These are phyloP conservation scores for Lyophyllum atratum DNA, from an alignment of 768 basidiomycete species.

Conservation along the genomic window DNA sequence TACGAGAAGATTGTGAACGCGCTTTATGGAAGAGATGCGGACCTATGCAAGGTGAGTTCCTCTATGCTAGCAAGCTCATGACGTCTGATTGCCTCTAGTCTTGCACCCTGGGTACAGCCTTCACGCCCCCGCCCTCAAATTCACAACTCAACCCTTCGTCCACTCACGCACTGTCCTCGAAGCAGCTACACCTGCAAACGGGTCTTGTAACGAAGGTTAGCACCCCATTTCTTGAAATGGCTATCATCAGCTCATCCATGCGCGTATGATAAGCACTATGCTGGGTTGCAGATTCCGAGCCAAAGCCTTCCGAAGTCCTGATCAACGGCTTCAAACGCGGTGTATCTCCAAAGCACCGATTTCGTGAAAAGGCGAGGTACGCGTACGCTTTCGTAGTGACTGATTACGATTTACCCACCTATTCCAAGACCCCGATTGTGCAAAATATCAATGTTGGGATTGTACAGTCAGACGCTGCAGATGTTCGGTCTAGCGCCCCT, in stretches of 20 bases:
- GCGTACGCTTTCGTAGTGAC: background rate
- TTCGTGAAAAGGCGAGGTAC: conserved; percentile 64
- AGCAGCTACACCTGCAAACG: conserved; percentile 26
- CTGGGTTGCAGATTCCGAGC: conserved; percentile 55
- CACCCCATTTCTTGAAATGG: background rate
- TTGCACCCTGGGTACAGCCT: conserved; percentile 49
- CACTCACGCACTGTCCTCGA: conserved; percentile 50
- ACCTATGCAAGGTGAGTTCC: conserved; percentile 39
- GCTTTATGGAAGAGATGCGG: conserved; percentile 65
- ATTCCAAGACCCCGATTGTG: conserved; percentile 49
- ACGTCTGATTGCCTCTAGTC: conserved; percentile 28
- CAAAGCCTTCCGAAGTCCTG: conserved; percentile 57
- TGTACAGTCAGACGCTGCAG: conserved; percentile 35
- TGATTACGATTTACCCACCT: background rate
- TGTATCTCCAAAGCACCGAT: conserved; percentile 69
- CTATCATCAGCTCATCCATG: background rate
- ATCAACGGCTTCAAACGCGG: conserved; percentile 84
- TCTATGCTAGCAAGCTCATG: background rate
- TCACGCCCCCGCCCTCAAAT: conserved; percentile 51
- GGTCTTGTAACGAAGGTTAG: conserved; percentile 75
- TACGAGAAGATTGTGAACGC: conserved; percentile 64
- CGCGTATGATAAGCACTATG: conserved; percentile 63
- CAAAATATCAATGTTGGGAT: conserved; percentile 53
- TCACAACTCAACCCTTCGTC: conserved; percentile 61
- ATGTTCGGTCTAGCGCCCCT: conserved; percentile 14